Evolutionary conservation across 2,329 filamentous ascomycete genomes (phyloP).

Genomic region (Teratosphaeriaceae sp.): DNA sequence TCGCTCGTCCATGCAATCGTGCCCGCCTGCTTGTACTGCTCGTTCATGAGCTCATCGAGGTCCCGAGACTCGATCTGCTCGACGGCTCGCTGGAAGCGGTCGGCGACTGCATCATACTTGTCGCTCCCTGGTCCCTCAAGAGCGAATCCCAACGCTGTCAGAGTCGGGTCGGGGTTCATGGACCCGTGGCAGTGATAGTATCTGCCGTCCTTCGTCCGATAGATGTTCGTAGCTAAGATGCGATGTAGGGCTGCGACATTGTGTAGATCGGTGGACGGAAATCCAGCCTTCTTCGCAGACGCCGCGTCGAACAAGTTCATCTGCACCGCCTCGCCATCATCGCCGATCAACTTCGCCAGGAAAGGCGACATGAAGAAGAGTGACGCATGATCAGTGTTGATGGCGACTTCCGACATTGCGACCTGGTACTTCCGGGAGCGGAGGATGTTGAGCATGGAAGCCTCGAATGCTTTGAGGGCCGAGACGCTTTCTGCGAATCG

Average conservation of each 20-base stretch:
- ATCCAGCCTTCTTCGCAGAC: slow-evolving; percentile 5
- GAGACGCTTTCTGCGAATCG: slow-evolving; percentile 48
- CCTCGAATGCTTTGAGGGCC: slow-evolving; percentile 38
- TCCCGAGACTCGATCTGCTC: slow-evolving; percentile 14
- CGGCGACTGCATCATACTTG: slow-evolving; percentile 33
- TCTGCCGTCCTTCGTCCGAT: slow-evolving; percentile 41
- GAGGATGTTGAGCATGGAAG: slow-evolving; percentile 33
- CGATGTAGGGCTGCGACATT: slow-evolving; percentile 16
- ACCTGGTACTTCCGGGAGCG: slow-evolving; percentile 31
- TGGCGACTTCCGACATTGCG: slow-evolving; percentile 26
- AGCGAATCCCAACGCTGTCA: slow-evolving; percentile 30
- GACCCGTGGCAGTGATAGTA: slow-evolving; percentile 44
- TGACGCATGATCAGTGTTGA: slow-evolving; percentile 43
- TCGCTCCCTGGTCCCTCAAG: slow-evolving; percentile 26
- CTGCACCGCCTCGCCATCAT: slow-evolving; percentile 25
- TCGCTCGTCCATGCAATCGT: slow-evolving; percentile 9
- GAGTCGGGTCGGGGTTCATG: slow-evolving; percentile 41
- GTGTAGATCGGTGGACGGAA: slow-evolving; percentile 7
- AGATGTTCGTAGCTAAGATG: slow-evolving; percentile 34
- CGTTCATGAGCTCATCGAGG: slow-evolving; percentile 9
- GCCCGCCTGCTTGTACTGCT: slow-evolving; percentile 10
- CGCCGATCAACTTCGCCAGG: slow-evolving; percentile 34
- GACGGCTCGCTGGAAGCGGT: slow-evolving; percentile 37
- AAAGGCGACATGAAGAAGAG: slow-evolving; percentile 40
- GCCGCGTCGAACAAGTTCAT: slow-evolving; percentile 24